A percentile compares a stretch with the other conserved stretches of the same genome.
These are phyloP conservation scores for Blastobotrys terrestris DNA, from an alignment of 805 yeast genomes.

Conservation along the genomic window DNA sequence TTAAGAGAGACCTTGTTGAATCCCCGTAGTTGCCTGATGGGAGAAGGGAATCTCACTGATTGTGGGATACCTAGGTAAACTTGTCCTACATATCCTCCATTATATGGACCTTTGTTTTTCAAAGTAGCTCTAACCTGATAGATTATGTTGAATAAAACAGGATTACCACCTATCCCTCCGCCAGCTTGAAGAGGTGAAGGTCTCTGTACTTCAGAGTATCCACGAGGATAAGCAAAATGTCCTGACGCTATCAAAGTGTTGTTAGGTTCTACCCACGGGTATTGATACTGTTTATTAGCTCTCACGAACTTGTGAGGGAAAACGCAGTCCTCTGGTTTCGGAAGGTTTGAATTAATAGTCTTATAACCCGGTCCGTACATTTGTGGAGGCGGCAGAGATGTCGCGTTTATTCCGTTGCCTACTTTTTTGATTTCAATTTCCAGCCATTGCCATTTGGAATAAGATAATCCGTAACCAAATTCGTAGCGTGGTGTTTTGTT, in stretches of 20 bases:
- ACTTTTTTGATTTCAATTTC: not conserved
- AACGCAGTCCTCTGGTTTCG: not conserved
- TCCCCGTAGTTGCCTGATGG: slow-evolving; percentile 46
- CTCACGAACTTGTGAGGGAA: slow-evolving; percentile 31
- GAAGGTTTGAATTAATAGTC: not conserved
- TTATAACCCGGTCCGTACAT: not conserved
- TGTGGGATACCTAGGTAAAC: slow-evolving; percentile 43
- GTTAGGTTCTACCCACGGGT: slow-evolving; percentile 23
- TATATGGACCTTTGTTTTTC: slow-evolving; percentile 41
- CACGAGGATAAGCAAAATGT: slow-evolving; percentile 33
- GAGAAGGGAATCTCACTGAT: slow-evolving; percentile 42
- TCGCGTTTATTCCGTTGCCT: not conserved
- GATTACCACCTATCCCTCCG: slow-evolving; percentile 53
- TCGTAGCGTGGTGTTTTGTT: slow-evolving; percentile 52
- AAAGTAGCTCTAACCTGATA: slow-evolving; percentile 42
- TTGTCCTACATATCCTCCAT: slow-evolving; percentile 48
- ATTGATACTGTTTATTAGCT: slow-evolving; percentile 21
- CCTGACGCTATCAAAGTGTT: not conserved
- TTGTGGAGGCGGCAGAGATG: not conserved
- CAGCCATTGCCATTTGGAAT: slow-evolving; percentile 34
- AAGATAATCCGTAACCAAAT: slow-evolving; percentile 58
- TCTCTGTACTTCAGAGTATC: slow-evolving; percentile 31
- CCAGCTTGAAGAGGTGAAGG: slow-evolving; percentile 22
- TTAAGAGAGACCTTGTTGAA: slow-evolving; percentile 47
- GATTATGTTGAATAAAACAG: slow-evolving; percentile 50